Percentiles rank a stretch among this genome's conserved stretches.
Conservation (phyloP, 2,329 filamentous ascomycete genomes). For the Raffaelea ambrosiae region DNA sequence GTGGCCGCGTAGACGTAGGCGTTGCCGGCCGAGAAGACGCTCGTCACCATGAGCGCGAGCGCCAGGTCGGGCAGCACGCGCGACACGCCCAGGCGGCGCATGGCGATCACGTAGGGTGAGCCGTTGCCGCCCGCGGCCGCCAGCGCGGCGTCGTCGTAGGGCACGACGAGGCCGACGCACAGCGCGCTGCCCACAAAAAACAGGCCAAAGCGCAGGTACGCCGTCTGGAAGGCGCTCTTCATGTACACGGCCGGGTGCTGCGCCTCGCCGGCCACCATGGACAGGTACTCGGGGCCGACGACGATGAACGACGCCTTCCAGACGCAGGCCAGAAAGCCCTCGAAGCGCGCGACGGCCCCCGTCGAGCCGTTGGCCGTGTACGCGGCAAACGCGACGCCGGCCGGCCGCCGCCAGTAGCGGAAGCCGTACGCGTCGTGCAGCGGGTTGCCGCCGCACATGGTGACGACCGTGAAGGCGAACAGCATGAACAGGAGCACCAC, state of each 20-base stretch:
- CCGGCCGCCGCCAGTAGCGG: conserved; percentile 22
- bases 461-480: conserved; percentile 37
- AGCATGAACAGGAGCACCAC: conserved; percentile 39
- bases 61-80: conserved; percentile 64
- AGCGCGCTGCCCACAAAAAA: conserved; percentile 19
- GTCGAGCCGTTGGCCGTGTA: conserved; percentile 11
- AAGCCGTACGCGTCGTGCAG: conserved; percentile 7
- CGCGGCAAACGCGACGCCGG: conserved; percentile 31
- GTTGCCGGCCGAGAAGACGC: conserved; percentile 61
- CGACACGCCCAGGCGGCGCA: conserved; percentile 55
- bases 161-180: conserved; percentile 17
- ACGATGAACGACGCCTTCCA: conserved; percentile 4
- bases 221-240: conserved; percentile 12
- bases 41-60: conserved; percentile 67
- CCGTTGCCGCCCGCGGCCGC: conserved; percentile 16
- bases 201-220: conserved; percentile 20
- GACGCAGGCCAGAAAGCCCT: conserved; percentile 22
- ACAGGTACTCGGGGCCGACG: conserved; percentile 43
- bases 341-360: conserved; percentile 30
- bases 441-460: conserved; percentile 31
- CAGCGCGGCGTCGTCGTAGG: conserved; percentile 21
- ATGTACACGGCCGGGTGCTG: conserved; percentile 12
- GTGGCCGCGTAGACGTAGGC: conserved; percentile 52
- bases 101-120: conserved; percentile 63
- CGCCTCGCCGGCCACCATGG: conserved; percentile 13